A percentile compares a stretch with the other conserved stretches of the same genome.
Evolutionary conservation across 169 alveolate genomes (phyloP).

Genomic region (Plasmodium gonderi): DNA sequence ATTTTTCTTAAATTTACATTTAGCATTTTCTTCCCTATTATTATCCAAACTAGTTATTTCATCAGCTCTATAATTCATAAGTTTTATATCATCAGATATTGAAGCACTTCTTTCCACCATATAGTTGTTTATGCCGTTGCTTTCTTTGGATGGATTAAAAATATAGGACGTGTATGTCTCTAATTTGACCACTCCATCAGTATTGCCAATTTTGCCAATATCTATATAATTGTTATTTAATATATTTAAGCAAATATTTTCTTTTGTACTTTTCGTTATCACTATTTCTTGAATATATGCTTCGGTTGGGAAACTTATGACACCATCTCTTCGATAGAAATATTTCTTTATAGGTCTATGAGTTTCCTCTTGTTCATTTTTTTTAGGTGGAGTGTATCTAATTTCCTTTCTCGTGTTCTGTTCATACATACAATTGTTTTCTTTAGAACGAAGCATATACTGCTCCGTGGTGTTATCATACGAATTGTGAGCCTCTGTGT

Average conservation of each 20-base stretch:
- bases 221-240: slow-evolving; percentile 15
- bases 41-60: neutral
- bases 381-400: neutral
- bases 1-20: neutral
- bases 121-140: neutral
- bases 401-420: neutral
- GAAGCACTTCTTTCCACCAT: neutral
- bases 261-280: slow-evolving; percentile 35
- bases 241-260: slow-evolving; percentile 53
- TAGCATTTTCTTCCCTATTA: slow-evolving; percentile 3
- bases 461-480: neutral
- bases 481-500: neutral
- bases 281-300: slow-evolving; percentile 66
- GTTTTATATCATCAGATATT: neutral
- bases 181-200: neutral
- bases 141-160: neutral
- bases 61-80: neutral
- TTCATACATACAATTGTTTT: neutral
- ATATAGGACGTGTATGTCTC: neutral
- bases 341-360: slow-evolving; percentile 16
- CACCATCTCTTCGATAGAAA: slow-evolving; percentile 20
- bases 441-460: neutral
- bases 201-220: neutral
- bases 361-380: neutral
- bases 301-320: slow-evolving; percentile 41